These are phyloP conservation scores for Astraeus odoratus DNA, from an alignment of 768 basidiomycete genomes.

Conservation along the genomic window DNA sequence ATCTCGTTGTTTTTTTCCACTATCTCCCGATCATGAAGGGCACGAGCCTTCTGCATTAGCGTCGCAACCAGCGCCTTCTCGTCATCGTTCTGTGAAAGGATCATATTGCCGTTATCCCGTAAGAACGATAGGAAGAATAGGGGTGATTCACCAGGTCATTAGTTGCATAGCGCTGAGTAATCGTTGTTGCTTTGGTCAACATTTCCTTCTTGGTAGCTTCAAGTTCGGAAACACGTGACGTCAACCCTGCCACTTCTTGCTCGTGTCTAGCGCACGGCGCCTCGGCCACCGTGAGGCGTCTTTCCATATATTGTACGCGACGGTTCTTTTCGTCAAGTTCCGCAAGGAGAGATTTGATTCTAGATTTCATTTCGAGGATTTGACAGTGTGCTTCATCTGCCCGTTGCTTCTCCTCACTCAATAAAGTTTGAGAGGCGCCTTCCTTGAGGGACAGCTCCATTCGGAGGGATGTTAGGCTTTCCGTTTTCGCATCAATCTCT, in stretches of 20 bases:
- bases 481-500: constrained; percentile 6
- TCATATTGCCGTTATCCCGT: constrained; percentile 10
- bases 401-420: constrained; percentile 18
- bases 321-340: constrained; percentile 18
- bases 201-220: constrained; percentile 24
- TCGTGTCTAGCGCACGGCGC: constrained; percentile 18
- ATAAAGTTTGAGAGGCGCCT: constrained; percentile 15
- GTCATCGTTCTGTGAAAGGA: constrained; percentile 33
- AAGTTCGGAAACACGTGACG: constrained; percentile 19
- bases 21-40: constrained; percentile 45
- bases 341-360: constrained; percentile 13
- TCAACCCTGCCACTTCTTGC: constrained; percentile 19
- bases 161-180: constrained; percentile 35
- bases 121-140: constrained; percentile 1
- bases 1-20: constrained; percentile 53
- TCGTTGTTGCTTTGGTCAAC: constrained; percentile 19
- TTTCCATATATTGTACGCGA: constrained; percentile 14
- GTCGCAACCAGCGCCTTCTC: constrained; percentile 45
- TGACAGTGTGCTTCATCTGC: constrained; percentile 16
- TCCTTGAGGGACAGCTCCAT: constrained; percentile 21
- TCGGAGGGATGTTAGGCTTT: constrained; percentile 13
- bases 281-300: constrained; percentile 19
- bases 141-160: constrained; percentile 38
- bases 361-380: constrained; percentile 14
- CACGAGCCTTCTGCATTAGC: constrained; percentile 38